Evolutionary conservation across 1,284 basidiomycete species (phyloP).

Genomic region (Puccinia sorghi): DNA sequence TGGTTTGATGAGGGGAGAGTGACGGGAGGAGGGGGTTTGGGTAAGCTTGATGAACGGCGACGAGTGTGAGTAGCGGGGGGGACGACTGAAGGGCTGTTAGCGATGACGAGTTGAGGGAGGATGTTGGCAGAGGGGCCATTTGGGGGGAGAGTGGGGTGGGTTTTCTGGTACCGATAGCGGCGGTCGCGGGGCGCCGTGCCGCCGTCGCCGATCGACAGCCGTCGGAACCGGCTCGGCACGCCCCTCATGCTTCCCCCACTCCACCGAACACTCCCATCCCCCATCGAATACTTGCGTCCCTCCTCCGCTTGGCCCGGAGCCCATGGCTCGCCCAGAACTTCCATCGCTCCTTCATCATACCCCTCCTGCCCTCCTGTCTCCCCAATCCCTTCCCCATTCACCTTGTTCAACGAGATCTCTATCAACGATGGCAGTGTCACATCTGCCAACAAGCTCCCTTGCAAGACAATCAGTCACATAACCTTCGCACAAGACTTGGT

Average conservation of each 20-base stretch:
- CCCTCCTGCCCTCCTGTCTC: too few species aligned
- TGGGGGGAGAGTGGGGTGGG: slow-evolving; percentile 4
- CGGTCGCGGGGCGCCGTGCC: slow-evolving; percentile 3
- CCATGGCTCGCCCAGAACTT: background rate
- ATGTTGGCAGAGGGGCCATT: background rate
- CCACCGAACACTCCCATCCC: background rate
- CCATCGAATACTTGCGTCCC: too few species aligned
- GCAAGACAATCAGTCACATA: too few species aligned
- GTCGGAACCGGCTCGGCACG: slow-evolving; percentile 5
- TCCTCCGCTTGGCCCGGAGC: background rate
- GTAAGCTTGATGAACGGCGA: too few species aligned
- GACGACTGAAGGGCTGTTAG: too few species aligned
- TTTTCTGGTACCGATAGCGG: slow-evolving; percentile 30
- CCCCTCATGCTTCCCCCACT: too few species aligned
- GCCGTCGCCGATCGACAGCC: slow-evolving; percentile 23
- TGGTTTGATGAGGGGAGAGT: background rate
- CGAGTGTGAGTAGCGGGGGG: background rate
- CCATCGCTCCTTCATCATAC: too few species aligned
- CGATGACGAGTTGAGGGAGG: background rate
- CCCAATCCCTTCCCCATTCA: background rate
- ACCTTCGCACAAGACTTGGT: background rate
- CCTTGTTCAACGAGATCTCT: slow-evolving; percentile 30
- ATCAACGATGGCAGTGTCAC: slow-evolving; percentile 19
- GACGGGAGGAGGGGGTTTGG: background rate
- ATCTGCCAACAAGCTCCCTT: background rate